Percentiles rank a stretch among this genome's conserved stretches.
Conservation (phyloP, 371 early-diverging fungal genomes). For the Mortierella sp. region DNA sequence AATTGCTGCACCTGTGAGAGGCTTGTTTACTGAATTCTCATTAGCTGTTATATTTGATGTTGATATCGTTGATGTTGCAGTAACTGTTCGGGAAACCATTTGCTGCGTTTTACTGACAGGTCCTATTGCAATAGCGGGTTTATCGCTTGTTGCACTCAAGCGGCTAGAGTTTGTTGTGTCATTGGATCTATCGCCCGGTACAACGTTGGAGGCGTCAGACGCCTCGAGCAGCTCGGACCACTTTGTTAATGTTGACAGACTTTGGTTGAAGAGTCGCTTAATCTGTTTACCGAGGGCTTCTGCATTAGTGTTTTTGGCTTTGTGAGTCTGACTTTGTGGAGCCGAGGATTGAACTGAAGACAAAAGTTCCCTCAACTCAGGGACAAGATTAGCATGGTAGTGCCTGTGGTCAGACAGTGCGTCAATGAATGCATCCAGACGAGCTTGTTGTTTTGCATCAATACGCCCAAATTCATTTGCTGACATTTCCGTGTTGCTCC, state of each 20-base stretch:
- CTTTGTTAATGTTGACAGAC: slow-evolving; percentile 23
- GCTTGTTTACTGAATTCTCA: neutral
- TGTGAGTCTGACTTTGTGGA: neutral
- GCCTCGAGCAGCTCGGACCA: slow-evolving; percentile 38
- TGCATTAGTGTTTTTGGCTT: neutral
- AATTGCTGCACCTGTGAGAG: neutral
- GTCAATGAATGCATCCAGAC: slow-evolving; percentile 29
- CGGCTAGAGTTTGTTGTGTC: neutral
- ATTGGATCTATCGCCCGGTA: neutral
- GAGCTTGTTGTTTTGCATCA: slow-evolving; percentile 3
- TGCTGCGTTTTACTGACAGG: neutral
- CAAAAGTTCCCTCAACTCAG: slow-evolving; percentile 24
- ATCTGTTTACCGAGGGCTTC: slow-evolving; percentile 25
- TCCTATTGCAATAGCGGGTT: neutral
- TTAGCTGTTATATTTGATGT: neutral
- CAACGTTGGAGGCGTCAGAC: slow-evolving; percentile 10
- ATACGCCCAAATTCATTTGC: neutral
- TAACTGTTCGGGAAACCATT: neutral
- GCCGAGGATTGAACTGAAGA: neutral
- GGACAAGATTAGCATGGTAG: slow-evolving; percentile 24
- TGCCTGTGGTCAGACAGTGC: slow-evolving; percentile 18
- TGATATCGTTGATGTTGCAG: neutral
- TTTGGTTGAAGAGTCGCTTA: slow-evolving; percentile 45
- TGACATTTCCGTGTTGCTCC: slow-evolving; percentile 3
- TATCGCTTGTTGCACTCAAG: neutral